Base-by-base conservation (phyloP, 192 early-diverging fungal species). In the Gigaspora rosea region DNA sequence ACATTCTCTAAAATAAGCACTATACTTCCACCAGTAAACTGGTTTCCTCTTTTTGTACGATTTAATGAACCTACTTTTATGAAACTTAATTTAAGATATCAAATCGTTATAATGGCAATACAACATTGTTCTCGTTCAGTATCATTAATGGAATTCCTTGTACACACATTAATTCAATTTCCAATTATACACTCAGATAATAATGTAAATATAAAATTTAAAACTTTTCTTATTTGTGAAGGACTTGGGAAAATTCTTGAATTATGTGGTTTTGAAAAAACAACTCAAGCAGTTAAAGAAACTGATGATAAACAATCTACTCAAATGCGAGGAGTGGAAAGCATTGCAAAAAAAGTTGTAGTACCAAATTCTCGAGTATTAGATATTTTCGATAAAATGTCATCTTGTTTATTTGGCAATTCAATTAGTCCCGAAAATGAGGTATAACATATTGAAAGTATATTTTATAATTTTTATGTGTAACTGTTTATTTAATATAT, bases 11-110 rank as follows among this genome's bases (percentile, higher is more conserved):
- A 32, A 33, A n/a, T 65, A 18, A 76, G 64, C 22, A 16, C 79
- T 9, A 81, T 83, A 4, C 68, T 89, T 16, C 86, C 88, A 16
- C 79, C 86, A 18, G 86, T 89, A 8, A 88, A 89, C 49, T 89
- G 88, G 88, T 89, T 84, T 61, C 72, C 81, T 5, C 48, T 85
- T 18, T 51, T 87, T 35, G 76, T 62, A 7, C 78, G 79, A 22
- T n/a, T 86, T 16, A 32, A 66, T 3, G 58, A 75, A 9, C 83
- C 80, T 0, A 13, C 57, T 8, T 48, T 27, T 41, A 46, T 35
- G 48, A 76, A 50, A 52, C 50, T 32, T 51, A 16, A 72, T 41
- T 33, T 84, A 59, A 51, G 78, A 22, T 57, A 67, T 16, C 50
- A 78, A 3, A 80, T 79, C 15, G 80, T 87, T 32, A 71, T 57